phyloP scores from a whole-genome alignment of 192 early-diverging fungal genomes.

The Kickxella alabastrina region DNA sequence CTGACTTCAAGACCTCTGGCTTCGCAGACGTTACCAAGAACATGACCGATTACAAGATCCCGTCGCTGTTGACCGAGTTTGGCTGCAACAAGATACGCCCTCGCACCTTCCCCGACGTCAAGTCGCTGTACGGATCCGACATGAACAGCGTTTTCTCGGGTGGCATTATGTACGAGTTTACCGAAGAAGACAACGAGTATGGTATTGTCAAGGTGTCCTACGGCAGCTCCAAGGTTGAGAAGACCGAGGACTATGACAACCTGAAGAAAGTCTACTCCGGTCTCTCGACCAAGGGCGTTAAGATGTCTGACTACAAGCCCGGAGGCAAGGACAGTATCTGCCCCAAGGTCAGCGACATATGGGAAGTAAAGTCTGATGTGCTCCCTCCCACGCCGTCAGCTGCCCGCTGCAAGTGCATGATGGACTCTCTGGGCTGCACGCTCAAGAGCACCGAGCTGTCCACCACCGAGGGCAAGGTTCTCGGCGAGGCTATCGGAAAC shows the following conservation, averaged over 20 bases:
- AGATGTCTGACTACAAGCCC: conserved; percentile 54
- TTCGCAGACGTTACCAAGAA: conserved; percentile 65
- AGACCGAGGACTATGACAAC: conserved; percentile 57
- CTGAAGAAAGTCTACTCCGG: conserved; percentile 50
- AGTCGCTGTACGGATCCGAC: conserved; percentile 61
- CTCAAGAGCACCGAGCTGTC: conserved; percentile 25
- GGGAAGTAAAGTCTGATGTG: conserved; percentile 52
- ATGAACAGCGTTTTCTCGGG: conserved; percentile 66
- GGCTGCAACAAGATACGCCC: conserved; percentile 69
- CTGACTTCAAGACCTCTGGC: conserved; percentile 61
- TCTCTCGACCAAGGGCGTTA: conserved; percentile 55
- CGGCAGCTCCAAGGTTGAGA: conserved; percentile 38
- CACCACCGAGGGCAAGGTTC: conserved; percentile 24
- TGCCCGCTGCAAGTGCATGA: conserved; percentile 62
- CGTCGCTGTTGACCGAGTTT: conserved; percentile 70
- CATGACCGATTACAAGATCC: conserved; percentile 59
- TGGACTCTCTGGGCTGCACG: conserved; percentile 56
- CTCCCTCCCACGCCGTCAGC: conserved; percentile 65
- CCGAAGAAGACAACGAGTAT: conserved; percentile 69
- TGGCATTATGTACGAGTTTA: conserved; percentile 72
- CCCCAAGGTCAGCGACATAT: conserved; percentile 49
- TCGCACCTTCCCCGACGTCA: conserved; percentile 63
- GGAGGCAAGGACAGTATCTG: conserved; percentile 47
- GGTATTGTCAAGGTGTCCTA: conserved; percentile 62
- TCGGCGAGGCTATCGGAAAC: conserved; percentile 29